Conservation (phyloP, 1,139 yeast genomes). For the Zygosaccharomyces sapae region DNA sequence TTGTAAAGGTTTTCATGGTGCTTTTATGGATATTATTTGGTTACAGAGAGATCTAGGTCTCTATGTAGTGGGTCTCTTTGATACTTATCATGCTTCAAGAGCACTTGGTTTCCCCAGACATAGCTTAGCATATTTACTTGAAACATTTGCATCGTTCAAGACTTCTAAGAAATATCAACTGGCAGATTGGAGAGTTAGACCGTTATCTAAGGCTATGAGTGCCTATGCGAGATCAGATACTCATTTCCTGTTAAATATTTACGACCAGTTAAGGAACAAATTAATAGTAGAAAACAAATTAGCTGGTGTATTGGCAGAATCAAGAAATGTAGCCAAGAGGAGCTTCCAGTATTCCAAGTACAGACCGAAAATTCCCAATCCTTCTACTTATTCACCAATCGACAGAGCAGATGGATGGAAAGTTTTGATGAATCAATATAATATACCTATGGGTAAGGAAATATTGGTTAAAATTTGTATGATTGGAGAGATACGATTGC, state of each 20-base stretch:
- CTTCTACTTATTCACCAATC: slow-evolving; percentile 46
- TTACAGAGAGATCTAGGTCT: slow-evolving; percentile 91
- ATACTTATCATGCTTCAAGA: slow-evolving; percentile 86
- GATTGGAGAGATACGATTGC: slow-evolving; percentile 84
- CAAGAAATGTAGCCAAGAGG: slow-evolving; percentile 75
- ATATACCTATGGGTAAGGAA: slow-evolving; percentile 53
- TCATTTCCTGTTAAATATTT: slow-evolving; percentile 79
- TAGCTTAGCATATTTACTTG: slow-evolving; percentile 79
- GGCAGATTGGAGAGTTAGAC: slow-evolving; percentile 96
- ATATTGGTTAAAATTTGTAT: slow-evolving; percentile 57
- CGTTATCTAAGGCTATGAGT: slow-evolving; percentile 69
- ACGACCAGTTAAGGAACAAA: slow-evolving; percentile 65
- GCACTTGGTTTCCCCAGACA: slow-evolving; percentile 73
- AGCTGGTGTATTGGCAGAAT: slow-evolving; percentile 64
- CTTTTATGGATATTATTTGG: slow-evolving; percentile 96
- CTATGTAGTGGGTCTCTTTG: slow-evolving; percentile 83
- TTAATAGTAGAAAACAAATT: slow-evolving; percentile 51
- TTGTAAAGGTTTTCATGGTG: slow-evolving; percentile 90
- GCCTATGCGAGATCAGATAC: slow-evolving; percentile 95
- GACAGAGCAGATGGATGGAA: slow-evolving; percentile 56
- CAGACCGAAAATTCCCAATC: slow-evolving; percentile 44
- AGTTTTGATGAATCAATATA: slow-evolving; percentile 59
- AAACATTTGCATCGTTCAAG: slow-evolving; percentile 72
- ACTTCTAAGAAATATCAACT: slow-evolving; percentile 92
- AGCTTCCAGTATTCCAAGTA: slow-evolving; percentile 72